Evolutionary conservation across 768 basidiomycete species (phyloP), one percentile per base, ranked within the genome.

Genomic region (Gyrodon lividus): DNA sequence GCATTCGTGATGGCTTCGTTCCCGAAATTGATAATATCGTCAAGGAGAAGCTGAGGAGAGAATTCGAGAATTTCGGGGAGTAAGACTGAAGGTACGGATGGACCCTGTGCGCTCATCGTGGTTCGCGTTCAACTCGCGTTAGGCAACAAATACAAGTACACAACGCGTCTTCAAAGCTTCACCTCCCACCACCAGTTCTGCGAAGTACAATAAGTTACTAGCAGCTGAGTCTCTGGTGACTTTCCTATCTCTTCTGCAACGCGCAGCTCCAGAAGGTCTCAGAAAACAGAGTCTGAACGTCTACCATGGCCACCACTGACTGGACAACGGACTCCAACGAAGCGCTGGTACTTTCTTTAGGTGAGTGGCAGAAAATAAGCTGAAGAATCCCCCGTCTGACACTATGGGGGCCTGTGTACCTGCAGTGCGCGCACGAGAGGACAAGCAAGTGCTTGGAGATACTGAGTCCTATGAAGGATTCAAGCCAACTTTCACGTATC

Each of bases 401-500:
- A 44, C 28, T 17, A 48, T 46, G 22, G 16, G 38, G 45, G 50
- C 35, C 31, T 40, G 24, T 48, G 16, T 31, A 3, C 16, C 17
- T 47, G 22, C 59, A 93, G 93, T 88, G 10, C 83, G 89, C 55
- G 77, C 87, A n/a, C 65, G 72, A 46, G 77, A 80, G 52, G 91
- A 92, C 70, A 79, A 79, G 55, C 76, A 81, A 48, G 67, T 65
- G 2, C 75, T 87, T 14, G 72, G 69, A 53, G 76, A 79, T 12
- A 75, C 81, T 24, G 87, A 89, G 60, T 68, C 74, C 13, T 85
- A 79, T 52, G 78, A 81, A 53, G 72, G 76, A 17, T 98, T 97
- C 70, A 79, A 88, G 54, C 96, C 96, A 2, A 73, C 76, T 4
- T 99, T 98, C 73, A 98, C 96, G 0, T 99, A 99, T 71, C 94